Conservation (phyloP, 208 protist genomes). For the Crithidia acanthocephali region DNA sequence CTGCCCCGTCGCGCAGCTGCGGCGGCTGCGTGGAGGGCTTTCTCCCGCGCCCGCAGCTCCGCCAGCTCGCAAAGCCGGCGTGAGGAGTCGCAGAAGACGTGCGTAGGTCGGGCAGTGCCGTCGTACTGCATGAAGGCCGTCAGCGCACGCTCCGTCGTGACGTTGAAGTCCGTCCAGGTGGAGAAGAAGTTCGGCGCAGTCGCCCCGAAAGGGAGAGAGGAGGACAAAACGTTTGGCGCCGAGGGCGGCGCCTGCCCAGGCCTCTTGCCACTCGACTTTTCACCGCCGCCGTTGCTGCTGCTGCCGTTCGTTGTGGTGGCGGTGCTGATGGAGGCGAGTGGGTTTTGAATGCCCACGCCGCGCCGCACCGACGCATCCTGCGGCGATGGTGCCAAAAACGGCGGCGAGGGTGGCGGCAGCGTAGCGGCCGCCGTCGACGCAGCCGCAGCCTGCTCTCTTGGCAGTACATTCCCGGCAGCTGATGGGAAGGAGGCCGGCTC, state of each 20-base stretch:
- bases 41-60: slow-evolving; percentile 4
- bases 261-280: background rate
- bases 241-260: background rate
- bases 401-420: too few species aligned
- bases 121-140: slow-evolving; percentile 59
- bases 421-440: too few species aligned
- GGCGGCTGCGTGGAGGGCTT: background rate
- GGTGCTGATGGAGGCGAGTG: background rate
- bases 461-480: too few species aligned
- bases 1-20: background rate
- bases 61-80: slow-evolving; percentile 1
- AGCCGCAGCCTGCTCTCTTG: too few species aligned
- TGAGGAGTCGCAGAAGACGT: slow-evolving; percentile 30
- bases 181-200: background rate
- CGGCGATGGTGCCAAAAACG: too few species aligned
- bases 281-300: background rate
- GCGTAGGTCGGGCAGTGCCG: slow-evolving; percentile 28
- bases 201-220: background rate
- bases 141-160: slow-evolving; percentile 38
- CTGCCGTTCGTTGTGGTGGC: background rate
- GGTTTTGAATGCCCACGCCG: slow-evolving; percentile 1
- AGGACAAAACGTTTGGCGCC: background rate
- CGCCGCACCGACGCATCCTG: background rate
- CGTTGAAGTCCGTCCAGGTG: slow-evolving; percentile 26
- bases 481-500: too few species aligned